These are phyloP conservation scores for Ophiocordyceps camponoti-leonardi DNA, from an alignment of 2,329 filamentous ascomycete species.

Conservation along the genomic window DNA sequence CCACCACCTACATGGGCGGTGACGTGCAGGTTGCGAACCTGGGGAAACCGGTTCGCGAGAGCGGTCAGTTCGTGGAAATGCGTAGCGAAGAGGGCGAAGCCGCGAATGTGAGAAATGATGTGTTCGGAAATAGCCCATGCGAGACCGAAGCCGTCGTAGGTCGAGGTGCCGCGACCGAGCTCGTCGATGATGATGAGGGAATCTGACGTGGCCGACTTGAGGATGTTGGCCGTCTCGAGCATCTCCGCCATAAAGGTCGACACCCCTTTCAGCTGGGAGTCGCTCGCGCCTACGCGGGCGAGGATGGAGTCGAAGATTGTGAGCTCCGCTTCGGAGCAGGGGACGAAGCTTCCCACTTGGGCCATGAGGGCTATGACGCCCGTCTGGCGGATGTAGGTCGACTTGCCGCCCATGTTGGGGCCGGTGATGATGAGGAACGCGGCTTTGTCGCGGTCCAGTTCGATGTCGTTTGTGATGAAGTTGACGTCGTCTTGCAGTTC, in stretches of 20 bases:
- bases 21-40: constrained; percentile 87
- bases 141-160: constrained; percentile 96
- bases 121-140: constrained; percentile 98
- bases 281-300: constrained; percentile 84
- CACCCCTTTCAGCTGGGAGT: constrained; percentile 93
- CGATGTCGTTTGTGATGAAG: constrained; percentile 96
- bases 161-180: constrained; percentile 87
- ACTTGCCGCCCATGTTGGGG: constrained; percentile 98
- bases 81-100: constrained; percentile 88
- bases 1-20: constrained; percentile 72
- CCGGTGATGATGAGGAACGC: constrained; percentile 95
- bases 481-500: constrained; percentile 97
- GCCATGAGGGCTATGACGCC: constrained; percentile 96
- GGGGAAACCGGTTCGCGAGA: constrained; percentile 67
- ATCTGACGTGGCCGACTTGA: constrained; percentile 89
- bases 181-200: constrained; percentile 98
- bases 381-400: constrained; percentile 93
- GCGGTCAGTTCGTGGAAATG: constrained; percentile 97
- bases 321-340: constrained; percentile 75
- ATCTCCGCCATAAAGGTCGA: constrained; percentile 99
- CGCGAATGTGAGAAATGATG: constrained; percentile 87
- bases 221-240: constrained; percentile 95
- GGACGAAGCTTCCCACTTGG: constrained; percentile 91
- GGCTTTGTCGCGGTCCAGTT: constrained; percentile 57
- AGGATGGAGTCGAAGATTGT: constrained; percentile 96